Evolutionary conservation across 768 basidiomycete species (phyloP).

Genomic region (Pleurotus platypus): DNA sequence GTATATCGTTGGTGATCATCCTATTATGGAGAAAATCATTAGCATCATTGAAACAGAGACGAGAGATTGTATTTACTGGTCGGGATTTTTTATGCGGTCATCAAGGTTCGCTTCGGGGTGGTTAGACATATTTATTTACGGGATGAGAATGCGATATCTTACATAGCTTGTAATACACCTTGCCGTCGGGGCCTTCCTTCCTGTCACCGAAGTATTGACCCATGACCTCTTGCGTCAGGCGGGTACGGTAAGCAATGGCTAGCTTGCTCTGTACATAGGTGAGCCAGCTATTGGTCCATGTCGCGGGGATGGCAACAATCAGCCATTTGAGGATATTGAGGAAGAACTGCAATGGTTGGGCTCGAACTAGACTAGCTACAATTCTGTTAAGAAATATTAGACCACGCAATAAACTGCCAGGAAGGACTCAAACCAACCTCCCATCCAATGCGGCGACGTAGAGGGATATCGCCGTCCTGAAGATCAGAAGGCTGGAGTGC

Average conservation of each 20-base stretch:
- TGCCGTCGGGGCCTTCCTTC: conserved; percentile 61
- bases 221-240: conserved; percentile 82
- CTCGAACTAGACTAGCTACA: conserved; percentile 91
- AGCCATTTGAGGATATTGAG: conserved; percentile 88
- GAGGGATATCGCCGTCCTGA: conserved; percentile 86
- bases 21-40: conserved; percentile 31
- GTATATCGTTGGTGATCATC: conserved; percentile 95
- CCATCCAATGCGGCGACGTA: conserved; percentile 96
- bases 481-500: conserved; percentile 86
- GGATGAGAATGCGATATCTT: conserved; percentile 16
- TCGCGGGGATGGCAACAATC: conserved; percentile 87
- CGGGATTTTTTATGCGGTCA: conserved; percentile 93
- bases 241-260: conserved; percentile 81
- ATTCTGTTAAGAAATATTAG: conserved; percentile 50
- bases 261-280: conserved; percentile 93
- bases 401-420: not conserved
- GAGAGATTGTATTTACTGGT: conserved; percentile 57
- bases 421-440: conserved; percentile 46
- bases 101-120: conserved; percentile 77
- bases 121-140: not conserved
- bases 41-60: not conserved
- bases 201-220: conserved; percentile 79
- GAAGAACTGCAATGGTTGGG: conserved; percentile 74
- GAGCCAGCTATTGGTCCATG: conserved; percentile 91
- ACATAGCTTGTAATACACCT: conserved; percentile 94